Evolutionary conservation across 306 rosid genomes (phyloP), one percentile per base, ranked within the genome.

Genomic region (Citrullus amarus): DNA sequence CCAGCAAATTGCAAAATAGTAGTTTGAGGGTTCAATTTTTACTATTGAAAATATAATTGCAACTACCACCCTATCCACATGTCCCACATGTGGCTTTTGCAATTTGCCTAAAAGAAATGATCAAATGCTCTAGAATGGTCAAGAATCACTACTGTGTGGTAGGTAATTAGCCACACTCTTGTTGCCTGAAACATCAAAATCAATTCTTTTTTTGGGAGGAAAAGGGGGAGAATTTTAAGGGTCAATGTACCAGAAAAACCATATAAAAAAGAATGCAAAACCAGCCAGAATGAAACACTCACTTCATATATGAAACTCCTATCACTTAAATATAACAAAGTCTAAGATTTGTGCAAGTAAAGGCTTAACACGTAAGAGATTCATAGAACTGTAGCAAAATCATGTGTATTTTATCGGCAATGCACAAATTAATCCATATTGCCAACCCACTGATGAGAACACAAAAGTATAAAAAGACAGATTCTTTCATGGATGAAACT

Each of bases 401-500:
- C 78, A 73, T 73, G 62, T 51, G 57, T 73, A 73, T 17, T 48
- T 48, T 73, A 51, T 73, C 78, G 32, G 78, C 28, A 50, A 30
- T 51, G 62, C 78, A 73, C 46, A 73, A 44, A 73, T 48, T 73
- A 73, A 53, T 73, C 78, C 78, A 73, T 48, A 73, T 73, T 73
- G 60, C 60, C 44, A 73, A 73, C 61, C 78, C 78, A 73, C 78
- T 32, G 62, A 30, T 53, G 78, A 51, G 28, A 73, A 32, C 46
- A 32, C 46, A 53, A 0, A 73, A 53, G 39, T 13, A 51, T 6
- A 17, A 51, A 28, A 70, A 73, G 28, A 48, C 38, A 73, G 77
- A 53, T 50, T 50, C 43, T 22, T 73, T 53, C 77, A 50, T 30
- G 77, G 60, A 73, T 73, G 43, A 51, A 73, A 73, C 77, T 73